Percentiles rank a stretch among this genome's conserved stretches.
These are phyloP conservation scores for Cytospora schulzeri DNA, from an alignment of 2,329 filamentous ascomycete species.

Conservation along the genomic window DNA sequence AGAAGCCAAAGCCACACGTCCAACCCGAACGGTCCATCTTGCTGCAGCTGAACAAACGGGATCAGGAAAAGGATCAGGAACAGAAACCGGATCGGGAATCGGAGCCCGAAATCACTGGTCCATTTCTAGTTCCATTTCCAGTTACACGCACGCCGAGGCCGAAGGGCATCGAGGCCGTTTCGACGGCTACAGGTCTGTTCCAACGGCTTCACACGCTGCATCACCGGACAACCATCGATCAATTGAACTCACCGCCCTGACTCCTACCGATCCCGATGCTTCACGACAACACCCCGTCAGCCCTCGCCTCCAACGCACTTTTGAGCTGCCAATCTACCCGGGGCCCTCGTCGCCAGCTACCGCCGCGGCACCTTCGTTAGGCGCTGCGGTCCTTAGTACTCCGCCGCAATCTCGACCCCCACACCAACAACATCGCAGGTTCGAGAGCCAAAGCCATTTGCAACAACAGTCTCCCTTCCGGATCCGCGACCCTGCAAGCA, in stretches of 20 bases:
- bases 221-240: constrained; percentile 30
- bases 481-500: constrained; percentile 38
- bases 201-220: constrained; percentile 52
- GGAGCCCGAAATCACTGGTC: background rate
- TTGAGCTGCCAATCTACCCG: constrained; percentile 39
- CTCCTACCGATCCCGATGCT: constrained; percentile 7
- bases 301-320: constrained; percentile 26
- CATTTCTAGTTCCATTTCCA: constrained; percentile 4
- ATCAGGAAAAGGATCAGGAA: background rate
- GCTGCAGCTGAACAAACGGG: constrained; percentile 11
- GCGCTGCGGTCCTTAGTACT: constrained; percentile 25
- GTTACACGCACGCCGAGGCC: constrained; percentile 18
- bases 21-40: constrained; percentile 1
- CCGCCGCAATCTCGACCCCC: constrained; percentile 32
- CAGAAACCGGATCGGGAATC: background rate
- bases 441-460: constrained; percentile 29
- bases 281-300: constrained; percentile 16
- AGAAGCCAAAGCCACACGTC: constrained; percentile 6
- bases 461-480: constrained; percentile 47
- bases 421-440: constrained; percentile 25
- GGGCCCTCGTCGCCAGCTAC: constrained; percentile 30
- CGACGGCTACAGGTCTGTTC: constrained; percentile 45
- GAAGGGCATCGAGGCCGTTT: constrained; percentile 45
- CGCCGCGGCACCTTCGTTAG: constrained; percentile 28
- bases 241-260: constrained; percentile 24